Evolutionary conservation across 345 rosid genomes (phyloP).

Genomic region (Populus pruinosa): DNA sequence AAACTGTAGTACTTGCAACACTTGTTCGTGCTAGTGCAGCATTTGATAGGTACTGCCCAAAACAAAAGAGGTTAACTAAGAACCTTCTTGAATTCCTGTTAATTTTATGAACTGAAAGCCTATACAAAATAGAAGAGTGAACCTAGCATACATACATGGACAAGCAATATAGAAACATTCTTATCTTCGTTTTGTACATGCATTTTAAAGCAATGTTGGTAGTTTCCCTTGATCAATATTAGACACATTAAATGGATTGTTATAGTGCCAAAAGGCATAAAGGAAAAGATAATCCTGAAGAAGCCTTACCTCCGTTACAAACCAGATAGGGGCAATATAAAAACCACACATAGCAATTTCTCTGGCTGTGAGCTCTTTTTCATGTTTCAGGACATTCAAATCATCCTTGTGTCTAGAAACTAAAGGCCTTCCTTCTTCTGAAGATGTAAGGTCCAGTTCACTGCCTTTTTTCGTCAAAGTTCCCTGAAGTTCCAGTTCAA

Average conservation of each 20-base stretch:
- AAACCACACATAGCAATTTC: constrained; percentile 77
- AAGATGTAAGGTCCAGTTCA: constrained; percentile 51
- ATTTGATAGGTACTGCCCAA: constrained; percentile 84
- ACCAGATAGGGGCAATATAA: constrained; percentile 99
- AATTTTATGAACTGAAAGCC: background rate
- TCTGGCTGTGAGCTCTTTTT: constrained; percentile 52
- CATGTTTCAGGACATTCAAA: constrained; percentile 37
- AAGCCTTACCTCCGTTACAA: constrained; percentile 81
- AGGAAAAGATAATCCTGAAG: background rate
- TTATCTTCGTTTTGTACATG: background rate
- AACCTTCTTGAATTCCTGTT: constrained; percentile 1
- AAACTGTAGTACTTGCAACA: constrained; percentile 96
- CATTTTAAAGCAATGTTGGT: background rate
- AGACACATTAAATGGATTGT: background rate
- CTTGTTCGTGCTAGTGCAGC: constrained; percentile 98
- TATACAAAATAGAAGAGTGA: background rate
- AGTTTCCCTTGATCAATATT: background rate
- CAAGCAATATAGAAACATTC: background rate
- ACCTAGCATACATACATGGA: background rate
- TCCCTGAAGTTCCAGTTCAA: constrained; percentile 80
- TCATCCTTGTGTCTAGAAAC: constrained; percentile 61
- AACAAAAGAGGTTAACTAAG: background rate
- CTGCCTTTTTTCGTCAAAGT: constrained; percentile 71
- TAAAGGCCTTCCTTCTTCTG: constrained; percentile 60
- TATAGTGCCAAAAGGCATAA: background rate